Evolutionary conservation across 768 basidiomycete genomes (phyloP), one percentile per base, ranked within the genome.

Genomic region (Leccinum disarticulatum): DNA sequence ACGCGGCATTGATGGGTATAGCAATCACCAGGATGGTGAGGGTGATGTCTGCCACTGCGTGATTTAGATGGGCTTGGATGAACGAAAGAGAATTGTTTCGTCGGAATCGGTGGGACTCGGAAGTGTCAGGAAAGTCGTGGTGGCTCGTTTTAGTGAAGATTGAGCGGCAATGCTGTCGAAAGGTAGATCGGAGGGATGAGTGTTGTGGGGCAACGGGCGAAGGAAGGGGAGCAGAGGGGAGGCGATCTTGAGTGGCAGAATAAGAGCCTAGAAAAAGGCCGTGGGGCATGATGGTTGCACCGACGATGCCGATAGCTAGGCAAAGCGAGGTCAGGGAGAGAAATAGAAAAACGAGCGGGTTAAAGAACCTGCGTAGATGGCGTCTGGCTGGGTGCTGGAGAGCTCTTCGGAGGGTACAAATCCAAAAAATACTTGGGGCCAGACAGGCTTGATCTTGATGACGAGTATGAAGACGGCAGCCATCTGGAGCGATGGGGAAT

Each of bases 261-360:
- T 61, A 43, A 36, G 60, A 61, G 27, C 84, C 84, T 31, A 85
- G 75, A 71, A 83, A 83, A 22, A 86, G 73, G 5, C 79, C 81
- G 66, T 85, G 84, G 1, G 84, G 83, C 83, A 85, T 85, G 67
- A 84, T 80, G 1, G 83, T 86, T 5, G 83, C 84, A 62, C 79
- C 76, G 30, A 78, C 57, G 57, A 81, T 80, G 46, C 77, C 76
- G 56, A 76, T 71, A 6, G 75, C 72, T 74, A 33, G 57, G 19
- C 0, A n/a, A 35, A 38, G 28, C 17, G 19, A 19, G 17, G n/a
- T 31, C 73, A 77, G 22, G 71, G 19, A 13, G 6, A 66, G 8
- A 68, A 51, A 56, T 25, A 14, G 31, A 53, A 13, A 19, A n/a
- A 33, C 19, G 52, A 10, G 43, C 43, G 9, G n/a, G 22, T 31